phyloP scores from a whole-genome alignment of 129 eudicot species.

The Mikania micrantha region DNA sequence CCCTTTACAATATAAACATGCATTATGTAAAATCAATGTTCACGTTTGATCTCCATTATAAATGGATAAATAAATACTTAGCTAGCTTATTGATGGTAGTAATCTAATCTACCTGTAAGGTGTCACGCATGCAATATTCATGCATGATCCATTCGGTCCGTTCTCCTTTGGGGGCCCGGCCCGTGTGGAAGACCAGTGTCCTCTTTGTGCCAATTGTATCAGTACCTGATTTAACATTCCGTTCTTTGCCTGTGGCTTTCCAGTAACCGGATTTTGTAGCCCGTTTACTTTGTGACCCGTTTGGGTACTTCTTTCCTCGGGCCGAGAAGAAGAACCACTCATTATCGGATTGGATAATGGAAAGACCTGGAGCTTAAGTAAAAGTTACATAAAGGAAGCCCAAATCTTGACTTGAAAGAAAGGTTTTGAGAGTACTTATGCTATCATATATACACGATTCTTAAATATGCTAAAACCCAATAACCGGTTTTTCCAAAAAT shows the following conservation, averaged over 20 bases:
- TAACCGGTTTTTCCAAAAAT: neutral
- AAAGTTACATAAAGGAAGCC: neutral
- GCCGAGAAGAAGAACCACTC: slow-evolving; percentile 96
- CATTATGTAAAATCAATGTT: neutral
- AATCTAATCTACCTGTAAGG: slow-evolving; percentile 51
- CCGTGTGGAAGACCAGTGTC: slow-evolving; percentile 90
- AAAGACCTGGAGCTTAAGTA: slow-evolving; percentile 42
- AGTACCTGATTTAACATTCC: slow-evolving; percentile 64
- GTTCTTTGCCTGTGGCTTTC: slow-evolving; percentile 96
- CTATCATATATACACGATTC: slow-evolving; percentile 2
- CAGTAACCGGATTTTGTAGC: slow-evolving; percentile 83
- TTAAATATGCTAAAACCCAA: slow-evolving; percentile 24
- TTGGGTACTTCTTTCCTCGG: slow-evolving; percentile 86
- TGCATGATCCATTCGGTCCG: slow-evolving; percentile 98
- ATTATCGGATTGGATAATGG: slow-evolving; percentile 59
- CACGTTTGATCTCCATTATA: neutral
- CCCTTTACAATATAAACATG: slow-evolving; percentile 54
- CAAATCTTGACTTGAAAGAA: slow-evolving; percentile 20
- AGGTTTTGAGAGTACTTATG: slow-evolving; percentile 25
- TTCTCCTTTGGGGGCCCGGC: slow-evolving; percentile 95
- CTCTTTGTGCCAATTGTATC: slow-evolving; percentile 74
- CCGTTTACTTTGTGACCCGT: slow-evolving; percentile 86
- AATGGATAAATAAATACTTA: too few relatives aligned
- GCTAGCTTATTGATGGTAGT: neutral
- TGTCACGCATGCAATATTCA: slow-evolving; percentile 67